These are phyloP conservation scores for Pugionium cornutum DNA, from an alignment of 345 rosid species.

Conservation along the genomic window DNA sequence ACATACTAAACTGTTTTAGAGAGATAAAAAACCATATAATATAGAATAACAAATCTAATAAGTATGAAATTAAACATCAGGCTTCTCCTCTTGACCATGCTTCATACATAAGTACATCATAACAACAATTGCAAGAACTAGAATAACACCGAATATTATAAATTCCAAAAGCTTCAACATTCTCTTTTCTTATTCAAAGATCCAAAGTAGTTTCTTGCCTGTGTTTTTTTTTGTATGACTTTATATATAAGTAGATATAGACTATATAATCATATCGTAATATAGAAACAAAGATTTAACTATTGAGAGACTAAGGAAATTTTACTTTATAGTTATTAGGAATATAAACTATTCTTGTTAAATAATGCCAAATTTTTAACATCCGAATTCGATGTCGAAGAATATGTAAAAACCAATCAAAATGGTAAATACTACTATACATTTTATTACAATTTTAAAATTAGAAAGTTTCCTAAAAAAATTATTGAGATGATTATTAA, in stretches of 20 bases:
- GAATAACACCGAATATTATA: not conserved
- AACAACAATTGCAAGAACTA: not conserved
- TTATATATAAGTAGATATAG: too few relatives aligned
- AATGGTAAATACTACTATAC: too few relatives aligned
- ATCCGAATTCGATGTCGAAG: too few relatives aligned
- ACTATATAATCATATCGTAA: not conserved
- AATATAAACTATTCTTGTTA: not conserved
- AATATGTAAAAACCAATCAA: too few relatives aligned
- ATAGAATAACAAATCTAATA: too few relatives aligned
- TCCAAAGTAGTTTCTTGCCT: not conserved
- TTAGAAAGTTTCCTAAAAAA: too few relatives aligned
- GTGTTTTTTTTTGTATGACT: too few relatives aligned
- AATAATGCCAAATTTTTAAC: too few relatives aligned
- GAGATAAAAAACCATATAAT: too few relatives aligned
- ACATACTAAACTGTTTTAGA: too few relatives aligned
- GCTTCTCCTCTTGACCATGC: not conserved
- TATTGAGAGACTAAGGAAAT: not conserved
- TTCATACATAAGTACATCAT: not conserved
- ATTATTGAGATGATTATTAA: too few relatives aligned
- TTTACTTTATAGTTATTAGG: not conserved
- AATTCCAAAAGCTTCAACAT: not conserved
- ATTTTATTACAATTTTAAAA: too few relatives aligned
- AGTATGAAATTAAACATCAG: not conserved
- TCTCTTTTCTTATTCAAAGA: not conserved
- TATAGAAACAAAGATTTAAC: not conserved